Percentiles rank a stretch among this genome's conserved stretches.
Evolutionary conservation across 2,329 filamentous ascomycete genomes (phyloP).

Genomic region (Colletotrichum simmondsii): DNA sequence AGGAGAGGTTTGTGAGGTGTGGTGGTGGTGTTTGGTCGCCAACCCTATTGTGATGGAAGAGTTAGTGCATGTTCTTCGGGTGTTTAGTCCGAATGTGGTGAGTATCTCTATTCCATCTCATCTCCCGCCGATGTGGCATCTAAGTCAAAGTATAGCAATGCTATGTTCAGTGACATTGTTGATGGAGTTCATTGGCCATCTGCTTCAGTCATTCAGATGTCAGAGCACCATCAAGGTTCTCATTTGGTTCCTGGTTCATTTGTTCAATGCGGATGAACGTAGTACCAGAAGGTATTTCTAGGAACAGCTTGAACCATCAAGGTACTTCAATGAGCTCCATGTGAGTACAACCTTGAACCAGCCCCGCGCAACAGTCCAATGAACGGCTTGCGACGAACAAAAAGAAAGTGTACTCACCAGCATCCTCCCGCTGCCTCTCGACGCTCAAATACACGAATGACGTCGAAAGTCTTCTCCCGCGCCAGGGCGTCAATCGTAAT

Average conservation of each 20-base stretch:
- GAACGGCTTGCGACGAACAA: background rate
- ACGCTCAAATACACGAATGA: conserved; percentile 71
- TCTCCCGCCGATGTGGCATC: too few species aligned
- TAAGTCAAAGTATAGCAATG: too few species aligned
- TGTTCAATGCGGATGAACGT: background rate
- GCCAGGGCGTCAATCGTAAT: conserved; percentile 70
- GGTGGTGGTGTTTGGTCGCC: conserved; percentile 50
- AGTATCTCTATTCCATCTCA: background rate
- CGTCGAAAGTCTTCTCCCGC: conserved; percentile 67
- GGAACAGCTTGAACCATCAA: conserved; percentile 5
- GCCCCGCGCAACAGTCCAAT: background rate
- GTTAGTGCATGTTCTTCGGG: conserved; percentile 7
- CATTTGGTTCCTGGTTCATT: too few species aligned
- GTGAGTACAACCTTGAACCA: background rate
- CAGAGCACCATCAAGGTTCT: background rate
- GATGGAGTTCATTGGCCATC: background rate
- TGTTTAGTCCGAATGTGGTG: background rate
- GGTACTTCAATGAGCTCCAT: background rate
- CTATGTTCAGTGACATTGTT: background rate
- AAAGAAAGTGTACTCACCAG: conserved; percentile 57
- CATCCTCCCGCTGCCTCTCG: conserved; percentile 69
- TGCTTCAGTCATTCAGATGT: background rate
- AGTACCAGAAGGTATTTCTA: background rate
- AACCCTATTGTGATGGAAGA: conserved; percentile 49
- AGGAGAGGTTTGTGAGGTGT: conserved; percentile 55